Base-by-base conservation (phyloP, 2,329 filamentous ascomycete species). In the Paecilomyces niveus region DNA sequence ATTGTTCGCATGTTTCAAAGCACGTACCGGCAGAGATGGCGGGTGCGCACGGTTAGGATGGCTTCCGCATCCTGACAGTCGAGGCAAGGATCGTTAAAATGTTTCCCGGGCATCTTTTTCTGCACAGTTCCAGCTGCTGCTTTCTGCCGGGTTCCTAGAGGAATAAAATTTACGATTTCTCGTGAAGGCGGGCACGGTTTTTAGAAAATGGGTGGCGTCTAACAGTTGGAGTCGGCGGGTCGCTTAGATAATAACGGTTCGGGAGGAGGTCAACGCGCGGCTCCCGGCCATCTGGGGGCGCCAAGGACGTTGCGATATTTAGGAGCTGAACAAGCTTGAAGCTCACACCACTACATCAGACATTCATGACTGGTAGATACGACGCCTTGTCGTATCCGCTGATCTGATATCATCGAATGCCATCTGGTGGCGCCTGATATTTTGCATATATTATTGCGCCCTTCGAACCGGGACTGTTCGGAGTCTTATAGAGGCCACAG, bases 21-120 rank as follows among this genome's bases (percentile, higher is more conserved):
- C 52, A 63, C 78, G 65, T 70, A 85, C 82, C 76, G 76, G 79
- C 86, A 89, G 15, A 88, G 78, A 29, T 79, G 79, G 65, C 87
- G 83, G 18, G 76, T 76, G 59, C 86, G 82, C 59, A 87, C 81
- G 11, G 79, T 77, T 54, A 86, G 75, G 7, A 76, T 74, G 4
- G 82, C 76, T 29, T 80, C 74, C 29, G 73, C 72, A 50, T 77
- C 72, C 53, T 78, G 79, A 70, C 86, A 89, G 62, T 85, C 80
- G 63, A 79, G 75, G 68, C 86, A 89, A 55, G 75, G 70, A 52
- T 68, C 59, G 7, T 55, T 53, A 8, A 72, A 52, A 56, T 74
- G 66, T 57, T 70, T 72, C 31, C 62, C 65, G 5, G 72, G 71
- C 71, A 74, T 75, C 11, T 66, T 55, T 29, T 33, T 33, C 54